Conservation (phyloP, 1,284 basidiomycete species). For the Meira miltonrushii region DNA sequence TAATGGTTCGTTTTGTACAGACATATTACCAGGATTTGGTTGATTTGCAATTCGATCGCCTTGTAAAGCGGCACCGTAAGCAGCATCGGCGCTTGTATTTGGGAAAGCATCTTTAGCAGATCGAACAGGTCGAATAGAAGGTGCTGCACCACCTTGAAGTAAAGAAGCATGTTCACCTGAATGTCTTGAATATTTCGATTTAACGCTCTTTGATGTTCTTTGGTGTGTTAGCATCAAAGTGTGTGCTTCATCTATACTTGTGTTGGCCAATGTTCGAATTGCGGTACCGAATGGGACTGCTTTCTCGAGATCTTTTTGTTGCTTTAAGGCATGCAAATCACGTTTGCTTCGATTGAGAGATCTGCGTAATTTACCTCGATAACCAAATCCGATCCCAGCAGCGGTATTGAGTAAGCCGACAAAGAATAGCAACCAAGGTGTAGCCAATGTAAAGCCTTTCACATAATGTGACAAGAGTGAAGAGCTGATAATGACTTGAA, state of each 20-base stretch:
- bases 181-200: too few species aligned
- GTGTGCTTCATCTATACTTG: background rate
- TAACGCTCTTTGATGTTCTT: too few species aligned
- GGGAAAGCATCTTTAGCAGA: background rate
- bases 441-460: slow-evolving; percentile 17
- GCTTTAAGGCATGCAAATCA: background rate
- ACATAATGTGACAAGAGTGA: slow-evolving; percentile 16
- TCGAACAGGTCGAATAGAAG: background rate
- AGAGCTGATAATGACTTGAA: slow-evolving; percentile 21
- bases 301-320: slow-evolving; percentile 3
- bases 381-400: slow-evolving; percentile 7
- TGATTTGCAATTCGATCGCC: too few species aligned
- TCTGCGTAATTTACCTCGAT: background rate
- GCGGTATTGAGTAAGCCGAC: slow-evolving; percentile 23
- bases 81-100: background rate
- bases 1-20: too few species aligned
- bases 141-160: too few species aligned
- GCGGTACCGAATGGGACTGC: background rate
- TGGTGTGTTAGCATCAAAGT: background rate
- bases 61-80: background rate
- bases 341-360: slow-evolving; percentile 4
- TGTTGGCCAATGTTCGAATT: background rate
- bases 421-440: slow-evolving; percentile 24
- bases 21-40: too few species aligned
- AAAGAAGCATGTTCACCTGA: too few species aligned